Conservation (phyloP, 208 protist species). For the Leishmania braziliensis region DNA sequence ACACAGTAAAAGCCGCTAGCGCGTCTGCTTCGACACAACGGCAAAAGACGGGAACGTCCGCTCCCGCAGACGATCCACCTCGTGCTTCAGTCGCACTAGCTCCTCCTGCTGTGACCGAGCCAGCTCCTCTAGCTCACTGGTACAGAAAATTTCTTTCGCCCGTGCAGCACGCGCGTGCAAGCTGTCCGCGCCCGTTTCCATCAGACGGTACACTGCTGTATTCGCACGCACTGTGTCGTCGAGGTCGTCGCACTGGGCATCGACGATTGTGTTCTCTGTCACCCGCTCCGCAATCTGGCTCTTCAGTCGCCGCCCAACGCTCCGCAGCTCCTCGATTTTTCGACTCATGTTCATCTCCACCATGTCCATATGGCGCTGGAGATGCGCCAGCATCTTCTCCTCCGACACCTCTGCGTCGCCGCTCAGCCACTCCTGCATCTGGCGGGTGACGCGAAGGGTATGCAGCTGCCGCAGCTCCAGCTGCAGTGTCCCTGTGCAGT, state of each 20-base stretch:
- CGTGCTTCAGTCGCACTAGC: slow-evolving; percentile 73
- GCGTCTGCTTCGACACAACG: slow-evolving; percentile 83
- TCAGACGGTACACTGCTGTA: slow-evolving; percentile 54
- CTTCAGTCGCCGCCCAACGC: slow-evolving; percentile 53
- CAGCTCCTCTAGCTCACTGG: slow-evolving; percentile 85
- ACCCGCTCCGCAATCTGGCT: slow-evolving; percentile 74
- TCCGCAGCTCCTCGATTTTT: slow-evolving; percentile 77
- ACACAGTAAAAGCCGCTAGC: background rate
- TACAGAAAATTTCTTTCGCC: slow-evolving; percentile 76
- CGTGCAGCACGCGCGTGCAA: slow-evolving; percentile 31
- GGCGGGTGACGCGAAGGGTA: slow-evolving; percentile 94
- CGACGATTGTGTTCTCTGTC: slow-evolving; percentile 72
- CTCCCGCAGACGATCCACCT: slow-evolving; percentile 88
- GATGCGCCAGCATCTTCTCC: slow-evolving; percentile 60
- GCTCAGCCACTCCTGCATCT: slow-evolving; percentile 94
- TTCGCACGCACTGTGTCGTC: slow-evolving; percentile 59
- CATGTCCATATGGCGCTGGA: slow-evolving; percentile 81
- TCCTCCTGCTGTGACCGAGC: slow-evolving; percentile 89
- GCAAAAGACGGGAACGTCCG: slow-evolving; percentile 92
- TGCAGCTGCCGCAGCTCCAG: slow-evolving; percentile 93
- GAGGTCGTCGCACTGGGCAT: slow-evolving; percentile 42
- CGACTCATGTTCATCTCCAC: slow-evolving; percentile 67
- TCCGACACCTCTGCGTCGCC: slow-evolving; percentile 66
- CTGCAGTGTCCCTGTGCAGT: slow-evolving; percentile 77
- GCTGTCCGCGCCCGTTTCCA: slow-evolving; percentile 69